phyloP scores from a whole-genome alignment of 2,329 filamentous ascomycete species.

The Xylariaceae sp. region DNA sequence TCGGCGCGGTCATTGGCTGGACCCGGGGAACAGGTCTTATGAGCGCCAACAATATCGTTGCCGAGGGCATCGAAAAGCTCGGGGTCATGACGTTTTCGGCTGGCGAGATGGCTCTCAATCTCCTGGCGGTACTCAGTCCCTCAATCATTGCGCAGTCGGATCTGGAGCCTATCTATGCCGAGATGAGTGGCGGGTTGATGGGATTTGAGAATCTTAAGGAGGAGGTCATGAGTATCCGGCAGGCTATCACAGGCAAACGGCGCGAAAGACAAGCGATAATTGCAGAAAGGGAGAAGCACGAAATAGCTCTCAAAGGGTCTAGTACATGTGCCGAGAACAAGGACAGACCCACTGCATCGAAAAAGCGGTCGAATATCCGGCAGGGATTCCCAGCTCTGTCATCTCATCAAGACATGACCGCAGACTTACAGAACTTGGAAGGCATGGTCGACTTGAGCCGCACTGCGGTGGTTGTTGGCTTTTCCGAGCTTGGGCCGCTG shows the following conservation, averaged over 20 bases:
- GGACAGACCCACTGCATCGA: not conserved
- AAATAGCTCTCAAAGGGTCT: slow-evolving; percentile 5
- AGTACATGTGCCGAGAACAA: not conserved
- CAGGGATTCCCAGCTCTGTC: slow-evolving; percentile 62
- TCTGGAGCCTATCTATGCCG: slow-evolving; percentile 89
- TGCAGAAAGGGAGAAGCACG: slow-evolving; percentile 8
- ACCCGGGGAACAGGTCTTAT: slow-evolving; percentile 97
- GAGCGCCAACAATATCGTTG: slow-evolving; percentile 96
- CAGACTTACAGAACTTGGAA: slow-evolving; percentile 81
- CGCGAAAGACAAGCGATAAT: slow-evolving; percentile 10
- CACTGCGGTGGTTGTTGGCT: slow-evolving; percentile 95
- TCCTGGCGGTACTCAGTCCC: slow-evolving; percentile 92
- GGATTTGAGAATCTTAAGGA: slow-evolving; percentile 96
- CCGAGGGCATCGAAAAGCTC: slow-evolving; percentile 92
- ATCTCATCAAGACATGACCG: slow-evolving; percentile 86
- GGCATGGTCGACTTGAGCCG: slow-evolving; percentile 98
- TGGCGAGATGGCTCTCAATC: slow-evolving; percentile 98
- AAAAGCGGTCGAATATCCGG: slow-evolving; percentile 14
- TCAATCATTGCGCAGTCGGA: slow-evolving; percentile 93
- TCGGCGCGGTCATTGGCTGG: slow-evolving; percentile 97
- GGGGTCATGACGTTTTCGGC: slow-evolving; percentile 98
- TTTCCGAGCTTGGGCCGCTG: slow-evolving; percentile 94
- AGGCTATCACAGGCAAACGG: slow-evolving; percentile 90
- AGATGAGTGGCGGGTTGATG: slow-evolving; percentile 94
- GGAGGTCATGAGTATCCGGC: slow-evolving; percentile 87